Evolutionary conservation across 306 rosid genomes (phyloP).

Genomic region (Inga leiocalycina): DNA sequence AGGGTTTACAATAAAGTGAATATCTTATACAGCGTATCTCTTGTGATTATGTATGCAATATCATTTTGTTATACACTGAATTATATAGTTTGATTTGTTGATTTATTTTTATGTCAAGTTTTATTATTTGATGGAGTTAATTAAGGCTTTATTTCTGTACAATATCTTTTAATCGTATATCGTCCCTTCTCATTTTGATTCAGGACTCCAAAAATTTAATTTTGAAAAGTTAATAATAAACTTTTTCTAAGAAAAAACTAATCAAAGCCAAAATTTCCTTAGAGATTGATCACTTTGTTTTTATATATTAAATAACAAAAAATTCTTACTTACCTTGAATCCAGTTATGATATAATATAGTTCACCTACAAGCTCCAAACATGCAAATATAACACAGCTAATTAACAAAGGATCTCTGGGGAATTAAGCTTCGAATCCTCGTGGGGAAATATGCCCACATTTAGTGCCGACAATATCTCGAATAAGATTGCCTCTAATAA

Average conservation of each 20-base stretch:
- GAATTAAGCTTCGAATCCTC: too few relatives aligned
- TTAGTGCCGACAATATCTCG: too few relatives aligned
- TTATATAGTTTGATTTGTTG: background rate
- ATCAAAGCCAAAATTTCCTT: background rate
- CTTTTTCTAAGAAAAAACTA: background rate
- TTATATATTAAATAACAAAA: background rate
- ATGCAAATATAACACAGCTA: background rate
- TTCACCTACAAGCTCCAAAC: background rate
- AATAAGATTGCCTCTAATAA: too few relatives aligned
- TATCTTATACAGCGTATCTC: background rate
- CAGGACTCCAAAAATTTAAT: background rate
- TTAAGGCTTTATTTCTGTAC: background rate
- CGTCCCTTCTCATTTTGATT: background rate
- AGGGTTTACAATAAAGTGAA: background rate
- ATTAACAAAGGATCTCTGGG: too few relatives aligned
- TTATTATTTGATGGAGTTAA: background rate
- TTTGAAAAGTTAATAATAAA: background rate
- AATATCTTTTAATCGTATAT: background rate
- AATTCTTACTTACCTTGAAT: background rate
- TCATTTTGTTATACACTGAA: background rate
- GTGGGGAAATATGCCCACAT: too few relatives aligned
- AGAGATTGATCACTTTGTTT: background rate
- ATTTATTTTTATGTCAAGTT: background rate
- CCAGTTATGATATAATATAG: background rate
- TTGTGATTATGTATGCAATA: background rate